Base-by-base conservation (phyloP, 2,329 filamentous ascomycete species). In the Colletotrichum camelliae region DNA sequence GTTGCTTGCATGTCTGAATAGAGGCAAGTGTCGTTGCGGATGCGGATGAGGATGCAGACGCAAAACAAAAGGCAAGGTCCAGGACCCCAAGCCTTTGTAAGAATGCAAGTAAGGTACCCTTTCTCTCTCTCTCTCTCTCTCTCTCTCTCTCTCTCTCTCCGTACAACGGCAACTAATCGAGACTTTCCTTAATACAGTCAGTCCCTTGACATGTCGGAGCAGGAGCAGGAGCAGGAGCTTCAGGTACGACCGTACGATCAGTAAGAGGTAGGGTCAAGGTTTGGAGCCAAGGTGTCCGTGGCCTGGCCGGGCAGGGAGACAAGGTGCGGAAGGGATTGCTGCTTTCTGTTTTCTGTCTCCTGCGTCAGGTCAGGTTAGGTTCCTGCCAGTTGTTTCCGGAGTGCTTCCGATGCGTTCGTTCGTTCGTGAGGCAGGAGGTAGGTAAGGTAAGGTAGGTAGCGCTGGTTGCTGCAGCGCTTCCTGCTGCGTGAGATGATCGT, bases 1-100 rank as follows among this genome's bases (percentile, higher is more conserved):
- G 73, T 73, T 75, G 70, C 73, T 73, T 75, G 73, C 57, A 73
- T 73, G 70, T 75, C 73, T 75, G 70, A 75, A 75, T 69, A 60
- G 69, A 72, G 64, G 58, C 73, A 75, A 69, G 70, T 73, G 73
- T 48, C 16, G 21, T 52, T 67, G 37, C 55, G 43, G 52, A 62
- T 58, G 29, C 35, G 52, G 58, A n/a, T 52, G 31, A 24, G 9
- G 39, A 31, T 48, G 70, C 39, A 70, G 66, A 48, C 10, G 12
- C 58, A 37, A 24, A 31, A 37, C 61, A 33, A 33, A 16, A 48
- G 12, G 43, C 43, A 21, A 48, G 43, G 43, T 48, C 43, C n/a
- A 48, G 43, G 43, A 48, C 43, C 43, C 43, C 43, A 48, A 29
- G 55, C 27, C 55, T 29, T 58, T 58, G 43, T 48, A 48, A 21